These are phyloP conservation scores for Nicotiana benthamiana DNA, from an alignment of 257 asterid genomes.

Conservation along the genomic window DNA sequence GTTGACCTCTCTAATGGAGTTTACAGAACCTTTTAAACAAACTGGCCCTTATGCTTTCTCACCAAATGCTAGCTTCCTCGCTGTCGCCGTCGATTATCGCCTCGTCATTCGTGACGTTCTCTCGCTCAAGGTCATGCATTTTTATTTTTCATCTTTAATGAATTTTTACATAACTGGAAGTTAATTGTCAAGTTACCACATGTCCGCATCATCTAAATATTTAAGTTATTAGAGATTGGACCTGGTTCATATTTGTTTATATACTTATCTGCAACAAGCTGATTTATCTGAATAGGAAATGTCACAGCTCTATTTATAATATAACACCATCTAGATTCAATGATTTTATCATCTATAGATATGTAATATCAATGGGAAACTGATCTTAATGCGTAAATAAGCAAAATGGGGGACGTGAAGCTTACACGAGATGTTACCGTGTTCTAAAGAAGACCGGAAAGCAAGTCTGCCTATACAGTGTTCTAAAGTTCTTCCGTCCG, in stretches of 20 bases:
- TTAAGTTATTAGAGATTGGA: background rate
- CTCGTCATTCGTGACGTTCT: conserved; percentile 88
- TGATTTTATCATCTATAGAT: background rate
- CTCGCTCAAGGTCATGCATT: conserved; percentile 58
- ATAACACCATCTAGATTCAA: background rate
- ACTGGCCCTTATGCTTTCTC: conserved; percentile 87
- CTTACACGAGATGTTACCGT: background rate
- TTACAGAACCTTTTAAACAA: conserved; percentile 78
- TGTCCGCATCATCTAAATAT: background rate
- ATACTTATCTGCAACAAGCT: background rate
- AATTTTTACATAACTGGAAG: background rate
- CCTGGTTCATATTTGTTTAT: background rate
- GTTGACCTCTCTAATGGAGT: conserved; percentile 53
- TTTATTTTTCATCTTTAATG: background rate
- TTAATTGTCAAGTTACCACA: background rate
- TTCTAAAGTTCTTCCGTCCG: background rate
- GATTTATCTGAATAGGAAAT: background rate
- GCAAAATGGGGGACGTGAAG: background rate
- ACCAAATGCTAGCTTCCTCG: conserved; percentile 74
- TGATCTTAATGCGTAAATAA: background rate
- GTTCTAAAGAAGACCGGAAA: background rate
- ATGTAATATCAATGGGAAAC: background rate
- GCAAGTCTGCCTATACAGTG: background rate
- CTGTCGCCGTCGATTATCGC: conserved; percentile 90
- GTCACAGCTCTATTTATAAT: background rate